Conservation (phyloP, 2,329 filamentous ascomycete genomes). For the Aspergillus glaucus region DNA sequence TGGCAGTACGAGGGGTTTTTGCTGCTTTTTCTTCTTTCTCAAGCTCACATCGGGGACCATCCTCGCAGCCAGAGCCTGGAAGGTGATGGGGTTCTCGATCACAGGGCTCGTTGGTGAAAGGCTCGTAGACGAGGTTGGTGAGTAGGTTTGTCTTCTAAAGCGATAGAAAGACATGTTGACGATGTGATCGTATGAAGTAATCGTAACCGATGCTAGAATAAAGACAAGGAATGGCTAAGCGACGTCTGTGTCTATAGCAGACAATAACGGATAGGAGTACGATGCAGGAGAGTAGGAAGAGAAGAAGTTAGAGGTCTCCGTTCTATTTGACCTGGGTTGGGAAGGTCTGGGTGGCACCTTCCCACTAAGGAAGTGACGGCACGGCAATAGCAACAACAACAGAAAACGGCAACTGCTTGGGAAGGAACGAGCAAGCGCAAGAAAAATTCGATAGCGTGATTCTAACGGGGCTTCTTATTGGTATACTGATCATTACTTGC, state of each 20-base stretch:
- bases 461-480: too few relatives aligned
- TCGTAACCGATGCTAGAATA: too few relatives aligned
- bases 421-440: background rate
- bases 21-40: slow-evolving; percentile 13
- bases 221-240: background rate
- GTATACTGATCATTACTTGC: too few relatives aligned
- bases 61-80: slow-evolving; percentile 11
- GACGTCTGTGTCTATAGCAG: background rate
- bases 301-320: background rate
- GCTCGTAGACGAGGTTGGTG: slow-evolving; percentile 13
- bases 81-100: slow-evolving; percentile 15
- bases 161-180: slow-evolving; percentile 6
- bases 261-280: background rate
- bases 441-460: background rate
- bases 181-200: background rate
- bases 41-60: slow-evolving; percentile 12
- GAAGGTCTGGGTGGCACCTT: background rate
- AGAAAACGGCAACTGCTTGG: background rate
- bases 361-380: background rate
- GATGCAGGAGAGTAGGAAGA: background rate
- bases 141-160: slow-evolving; percentile 11
- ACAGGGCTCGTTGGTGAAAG: slow-evolving; percentile 12
- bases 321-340: background rate
- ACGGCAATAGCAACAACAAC: background rate
- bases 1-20: slow-evolving; percentile 12